These are phyloP conservation scores for Xylariales sp. DNA, from an alignment of 2,329 filamentous ascomycete species.

Conservation along the genomic window DNA sequence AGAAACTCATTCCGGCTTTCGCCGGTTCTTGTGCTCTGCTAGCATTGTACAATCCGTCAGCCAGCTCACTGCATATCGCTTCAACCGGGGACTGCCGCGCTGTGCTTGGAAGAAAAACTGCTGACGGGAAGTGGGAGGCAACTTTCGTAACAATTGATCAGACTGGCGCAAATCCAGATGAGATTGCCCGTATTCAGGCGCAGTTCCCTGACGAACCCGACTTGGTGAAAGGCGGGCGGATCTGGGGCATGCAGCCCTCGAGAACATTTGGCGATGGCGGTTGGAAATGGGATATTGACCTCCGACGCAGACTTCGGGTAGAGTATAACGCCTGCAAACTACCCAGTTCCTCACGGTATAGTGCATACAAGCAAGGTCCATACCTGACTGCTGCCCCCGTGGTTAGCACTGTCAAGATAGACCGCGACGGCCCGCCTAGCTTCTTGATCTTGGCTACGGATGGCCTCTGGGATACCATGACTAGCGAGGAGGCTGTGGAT, in stretches of 20 bases:
- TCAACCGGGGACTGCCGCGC: constrained; percentile 64
- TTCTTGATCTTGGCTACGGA: constrained; percentile 66
- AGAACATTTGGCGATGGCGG: constrained; percentile 65
- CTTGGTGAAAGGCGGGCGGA: constrained; percentile 52
- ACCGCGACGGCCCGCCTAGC: constrained; percentile 31
- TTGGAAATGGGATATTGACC: constrained; percentile 60
- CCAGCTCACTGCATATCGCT: constrained; percentile 51
- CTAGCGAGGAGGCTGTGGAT: constrained; percentile 52
- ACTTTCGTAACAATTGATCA: constrained; percentile 60
- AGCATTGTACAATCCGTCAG: constrained; percentile 50
- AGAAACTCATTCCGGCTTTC: constrained; percentile 24
- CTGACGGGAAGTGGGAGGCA: constrained; percentile 42
- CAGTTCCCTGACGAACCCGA: constrained; percentile 60
- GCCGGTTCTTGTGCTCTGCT: constrained; percentile 61
- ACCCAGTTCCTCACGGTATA: constrained; percentile 35
- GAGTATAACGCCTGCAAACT: constrained; percentile 40
- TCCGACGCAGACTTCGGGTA: constrained; percentile 37
- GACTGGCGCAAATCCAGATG: constrained; percentile 57
- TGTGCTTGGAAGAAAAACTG: constrained; percentile 50
- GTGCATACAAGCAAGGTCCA: constrained; percentile 49
- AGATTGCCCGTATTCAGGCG: constrained; percentile 47
- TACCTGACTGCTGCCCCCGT: constrained; percentile 66
- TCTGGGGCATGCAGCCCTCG: constrained; percentile 58
- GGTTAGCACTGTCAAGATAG: constrained; percentile 51
- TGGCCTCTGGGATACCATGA: constrained; percentile 61